Evolutionary conservation across 2,329 filamentous ascomycete genomes (phyloP), one percentile per base, ranked within the genome.

Genomic region (Phyllosticta citribraziliensis): DNA sequence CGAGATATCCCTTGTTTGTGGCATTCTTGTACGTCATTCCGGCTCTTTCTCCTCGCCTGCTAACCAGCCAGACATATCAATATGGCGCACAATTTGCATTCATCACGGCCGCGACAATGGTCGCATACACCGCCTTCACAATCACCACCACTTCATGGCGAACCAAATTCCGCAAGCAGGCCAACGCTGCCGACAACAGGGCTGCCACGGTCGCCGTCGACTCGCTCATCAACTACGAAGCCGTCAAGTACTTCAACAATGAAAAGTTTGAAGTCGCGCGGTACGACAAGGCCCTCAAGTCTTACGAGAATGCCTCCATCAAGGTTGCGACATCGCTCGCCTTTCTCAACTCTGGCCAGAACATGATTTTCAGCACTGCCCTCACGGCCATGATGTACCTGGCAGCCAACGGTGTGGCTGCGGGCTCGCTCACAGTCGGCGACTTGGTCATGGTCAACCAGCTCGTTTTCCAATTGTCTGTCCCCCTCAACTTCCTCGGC

Each of bases 231-330:
- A 99, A 99, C 77, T 99, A 97, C 70, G 94, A 99, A 75, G 93
- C 95, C 14, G 94, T 99, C 71, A 99, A 99, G 70, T 96, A 97
- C 78, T 99, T 97, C 78, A 99, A 99, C 79, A 99, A 99, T 70
- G 95, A 99, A 71, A 90, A 88, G 66, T 97, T 91, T 66, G 94
- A 99, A 76, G 90, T 96, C 52, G 82, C 84, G 33, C 85, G 94
- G 52, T 99, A 99, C 73, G 92, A 97, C 74, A 84, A 87, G 67
- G 91, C 94, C 0, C 79, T 99, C 24, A 82, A 86, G 65, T 83
- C 87, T 63, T 99, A 99, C 73, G 90, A 99, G 73, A 88, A 88
- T 72, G 92, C 91, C 62, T 96, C 91, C 17, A 97, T 99, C 79
- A 97, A 97, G 72, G 89, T 99, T 35, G 91, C 91, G 10, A 99